Evolutionary conservation across 2,329 filamentous ascomycete genomes (phyloP).

Genomic region (Colletotrichum tamarilloi): DNA sequence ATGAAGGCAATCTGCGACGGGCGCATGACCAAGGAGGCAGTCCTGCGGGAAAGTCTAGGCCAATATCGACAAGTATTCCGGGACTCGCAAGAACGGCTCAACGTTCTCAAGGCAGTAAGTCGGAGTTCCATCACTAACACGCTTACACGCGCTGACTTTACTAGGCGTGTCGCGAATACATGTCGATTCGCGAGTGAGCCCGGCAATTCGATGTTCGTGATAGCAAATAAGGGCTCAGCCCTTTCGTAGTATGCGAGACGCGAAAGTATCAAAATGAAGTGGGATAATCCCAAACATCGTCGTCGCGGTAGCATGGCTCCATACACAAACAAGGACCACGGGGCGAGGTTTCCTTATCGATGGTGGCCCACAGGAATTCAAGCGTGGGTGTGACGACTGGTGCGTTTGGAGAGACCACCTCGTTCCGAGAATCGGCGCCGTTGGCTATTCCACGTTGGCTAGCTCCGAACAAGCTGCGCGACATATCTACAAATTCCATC

Average conservation of each 20-base stretch:
- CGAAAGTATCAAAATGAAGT: constrained; percentile 25
- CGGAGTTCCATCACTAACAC: constrained; percentile 1
- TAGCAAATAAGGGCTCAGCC: constrained; percentile 32
- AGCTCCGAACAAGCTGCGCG: constrained; percentile 10
- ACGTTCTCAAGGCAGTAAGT: constrained; percentile 72
- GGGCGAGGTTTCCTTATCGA: constrained; percentile 30
- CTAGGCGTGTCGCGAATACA: constrained; percentile 66
- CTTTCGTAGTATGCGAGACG: constrained; percentile 18
- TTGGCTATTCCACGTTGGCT: background rate
- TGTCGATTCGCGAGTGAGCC: constrained; percentile 47
- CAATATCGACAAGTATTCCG: constrained; percentile 90
- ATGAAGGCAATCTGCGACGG: constrained; percentile 98
- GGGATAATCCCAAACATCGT: constrained; percentile 32
- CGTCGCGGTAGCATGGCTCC: constrained; percentile 14
- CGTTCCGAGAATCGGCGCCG: constrained; percentile 20
- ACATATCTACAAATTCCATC: constrained; percentile 2
- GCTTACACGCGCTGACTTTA: constrained; percentile 29
- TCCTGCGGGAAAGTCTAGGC: constrained; percentile 84
- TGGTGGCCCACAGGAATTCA: constrained; percentile 27
- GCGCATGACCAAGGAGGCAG: constrained; percentile 75
- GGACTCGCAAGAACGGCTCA: constrained; percentile 81
- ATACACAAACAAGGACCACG: constrained; percentile 27
- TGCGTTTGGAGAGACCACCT: constrained; percentile 14
- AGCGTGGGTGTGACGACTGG: constrained; percentile 34
- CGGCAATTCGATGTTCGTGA: constrained; percentile 6